Evolutionary conservation across 306 rosid genomes (phyloP).

Genomic region (Comarum palustre): DNA sequence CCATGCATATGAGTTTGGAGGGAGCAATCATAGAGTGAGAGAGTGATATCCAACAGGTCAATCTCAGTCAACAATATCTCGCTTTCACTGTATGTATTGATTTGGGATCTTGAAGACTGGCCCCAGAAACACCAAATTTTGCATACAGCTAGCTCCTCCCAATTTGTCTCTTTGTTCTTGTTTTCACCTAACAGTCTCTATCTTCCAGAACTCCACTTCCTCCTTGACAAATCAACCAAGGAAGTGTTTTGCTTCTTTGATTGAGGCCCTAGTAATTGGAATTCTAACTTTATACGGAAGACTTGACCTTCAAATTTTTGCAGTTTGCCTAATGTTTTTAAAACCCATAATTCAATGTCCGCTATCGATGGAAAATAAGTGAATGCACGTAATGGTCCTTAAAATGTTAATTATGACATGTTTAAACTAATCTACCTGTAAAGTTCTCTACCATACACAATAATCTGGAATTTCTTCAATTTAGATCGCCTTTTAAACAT

Average conservation of each 20-base stretch:
- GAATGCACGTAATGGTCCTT: neutral
- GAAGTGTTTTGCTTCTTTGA: neutral
- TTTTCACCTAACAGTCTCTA: conserved; percentile 8
- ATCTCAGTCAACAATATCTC: conserved; percentile 20
- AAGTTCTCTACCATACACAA: neutral
- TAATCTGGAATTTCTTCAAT: neutral
- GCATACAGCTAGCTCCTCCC: neutral
- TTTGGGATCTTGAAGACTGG: conserved; percentile 70
- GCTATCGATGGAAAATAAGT: neutral
- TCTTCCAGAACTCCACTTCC: neutral
- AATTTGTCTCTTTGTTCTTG: neutral
- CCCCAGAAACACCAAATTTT: conserved; percentile 30
- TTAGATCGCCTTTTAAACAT: neutral
- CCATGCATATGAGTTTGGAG: neutral
- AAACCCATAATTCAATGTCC: neutral
- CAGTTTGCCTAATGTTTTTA: neutral
- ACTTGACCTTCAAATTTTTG: neutral
- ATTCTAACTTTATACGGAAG: neutral
- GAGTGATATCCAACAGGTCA: conserved; percentile 12
- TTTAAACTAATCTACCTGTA: neutral
- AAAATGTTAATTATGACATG: neutral
- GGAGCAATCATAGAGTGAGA: conserved; percentile 2
- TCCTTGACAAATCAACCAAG: neutral
- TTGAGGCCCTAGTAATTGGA: neutral
- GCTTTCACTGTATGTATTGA: neutral